phyloP scores from a whole-genome alignment of 2,329 filamentous ascomycete species.

The Fusarium compactum region DNA sequence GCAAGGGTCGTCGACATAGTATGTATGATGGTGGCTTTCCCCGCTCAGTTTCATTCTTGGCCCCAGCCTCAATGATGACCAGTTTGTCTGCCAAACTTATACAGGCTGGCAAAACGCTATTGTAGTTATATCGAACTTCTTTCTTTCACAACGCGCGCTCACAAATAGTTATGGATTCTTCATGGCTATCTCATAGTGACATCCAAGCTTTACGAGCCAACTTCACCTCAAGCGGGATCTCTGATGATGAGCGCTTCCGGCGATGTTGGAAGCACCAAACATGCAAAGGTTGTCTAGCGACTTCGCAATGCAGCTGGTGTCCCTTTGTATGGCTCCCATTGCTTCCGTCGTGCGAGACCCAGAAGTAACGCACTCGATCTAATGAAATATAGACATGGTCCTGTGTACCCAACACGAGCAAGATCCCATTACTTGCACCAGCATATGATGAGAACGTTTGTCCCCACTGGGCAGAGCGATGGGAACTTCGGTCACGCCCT shows the following conservation, averaged over 20 bases:
- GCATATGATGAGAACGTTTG: slow-evolving; percentile 64
- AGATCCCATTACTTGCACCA: slow-evolving; percentile 62
- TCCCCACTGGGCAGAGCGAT: slow-evolving; percentile 61
- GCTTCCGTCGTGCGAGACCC: background rate
- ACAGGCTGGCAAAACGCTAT: background rate
- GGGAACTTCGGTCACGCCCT: slow-evolving; percentile 54
- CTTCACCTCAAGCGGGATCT: slow-evolving; percentile 47
- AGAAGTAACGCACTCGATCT: background rate
- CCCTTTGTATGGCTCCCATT: slow-evolving; percentile 58
- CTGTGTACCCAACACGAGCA: slow-evolving; percentile 64
- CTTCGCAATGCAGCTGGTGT: slow-evolving; percentile 64
- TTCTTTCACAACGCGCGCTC: background rate
- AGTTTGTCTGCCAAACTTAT: background rate
- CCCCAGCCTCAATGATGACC: slow-evolving; percentile 3
- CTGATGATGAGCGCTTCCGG: slow-evolving; percentile 56
- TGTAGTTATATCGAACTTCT: background rate
- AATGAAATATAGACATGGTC: slow-evolving; percentile 59
- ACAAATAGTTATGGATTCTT: slow-evolving; percentile 25
- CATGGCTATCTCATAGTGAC: slow-evolving; percentile 12
- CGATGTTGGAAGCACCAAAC: slow-evolving; percentile 65
- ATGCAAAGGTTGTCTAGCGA: slow-evolving; percentile 60
- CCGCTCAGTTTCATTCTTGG: slow-evolving; percentile 23
- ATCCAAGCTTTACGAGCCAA: slow-evolving; percentile 45
- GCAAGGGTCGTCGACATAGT: slow-evolving; percentile 15
- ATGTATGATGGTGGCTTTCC: slow-evolving; percentile 21